Percentiles rank a stretch among this genome's conserved stretches.
These are phyloP conservation scores for Penicillium vulpinum DNA, from an alignment of 2,329 filamentous ascomycete species.

Conservation along the genomic window DNA sequence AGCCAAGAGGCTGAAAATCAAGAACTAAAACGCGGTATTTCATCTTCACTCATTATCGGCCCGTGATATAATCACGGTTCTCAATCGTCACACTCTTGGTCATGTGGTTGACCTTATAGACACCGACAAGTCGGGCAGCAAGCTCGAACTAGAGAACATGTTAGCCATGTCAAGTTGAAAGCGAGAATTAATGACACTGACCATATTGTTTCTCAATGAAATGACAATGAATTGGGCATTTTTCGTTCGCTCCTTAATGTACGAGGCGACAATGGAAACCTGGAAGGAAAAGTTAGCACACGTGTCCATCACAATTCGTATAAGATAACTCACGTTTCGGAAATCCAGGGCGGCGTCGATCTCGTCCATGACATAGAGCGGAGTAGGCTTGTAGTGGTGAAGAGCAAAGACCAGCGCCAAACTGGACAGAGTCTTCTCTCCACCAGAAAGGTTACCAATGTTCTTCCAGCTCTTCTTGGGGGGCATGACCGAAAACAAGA, in stretches of 20 bases:
- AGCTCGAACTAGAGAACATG: conserved; percentile 70
- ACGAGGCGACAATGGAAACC: conserved; percentile 97
- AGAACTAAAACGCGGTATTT: conserved; percentile 14
- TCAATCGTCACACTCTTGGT: conserved; percentile 90
- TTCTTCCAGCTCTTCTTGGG: conserved; percentile 99
- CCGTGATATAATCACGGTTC: conserved; percentile 71
- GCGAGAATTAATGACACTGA: conserved; percentile 21
- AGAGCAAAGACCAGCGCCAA: conserved; percentile 95
- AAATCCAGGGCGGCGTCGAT: conserved; percentile 98
- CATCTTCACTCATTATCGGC: conserved; percentile 28
- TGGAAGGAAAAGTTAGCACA: conserved; percentile 37
- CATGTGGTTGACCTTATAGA: conserved; percentile 99
- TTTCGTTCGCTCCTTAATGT: conserved; percentile 98
- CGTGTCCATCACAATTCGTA: background rate
- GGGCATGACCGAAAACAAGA: conserved; percentile 97
- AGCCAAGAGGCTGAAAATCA: conserved; percentile 16
- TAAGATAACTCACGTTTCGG: conserved; percentile 74
- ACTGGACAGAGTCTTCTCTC: conserved; percentile 93
- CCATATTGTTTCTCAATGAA: conserved; percentile 96
- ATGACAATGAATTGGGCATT: conserved; percentile 99
- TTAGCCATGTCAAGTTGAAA: conserved; percentile 8
- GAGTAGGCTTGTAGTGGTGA: conserved; percentile 97
- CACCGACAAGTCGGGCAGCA: conserved; percentile 88
- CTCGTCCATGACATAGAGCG: conserved; percentile 98
- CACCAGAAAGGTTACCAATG: conserved; percentile 91